Evolutionary conservation across 1,284 basidiomycete species (phyloP).

Genomic region (Rhodofomes roseus): DNA sequence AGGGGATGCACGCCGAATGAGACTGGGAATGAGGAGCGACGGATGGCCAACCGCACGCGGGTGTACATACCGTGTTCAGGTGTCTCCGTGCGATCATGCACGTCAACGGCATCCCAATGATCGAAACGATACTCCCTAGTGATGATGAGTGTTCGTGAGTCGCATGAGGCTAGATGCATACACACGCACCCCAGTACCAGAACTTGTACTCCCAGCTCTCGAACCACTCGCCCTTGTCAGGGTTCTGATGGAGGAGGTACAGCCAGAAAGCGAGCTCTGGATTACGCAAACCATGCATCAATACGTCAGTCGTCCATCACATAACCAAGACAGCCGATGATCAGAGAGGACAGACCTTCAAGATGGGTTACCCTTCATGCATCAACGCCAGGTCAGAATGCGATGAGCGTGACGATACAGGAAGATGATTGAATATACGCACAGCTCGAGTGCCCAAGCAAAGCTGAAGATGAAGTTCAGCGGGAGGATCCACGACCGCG

Average conservation of each 20-base stretch:
- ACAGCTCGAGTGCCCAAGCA: conserved; percentile 74
- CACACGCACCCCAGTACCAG: conserved; percentile 36
- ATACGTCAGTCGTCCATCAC: neutral
- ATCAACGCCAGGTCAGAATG: neutral
- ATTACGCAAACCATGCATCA: neutral
- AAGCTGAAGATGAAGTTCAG: conserved; percentile 63
- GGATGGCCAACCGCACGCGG: neutral
- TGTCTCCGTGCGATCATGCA: conserved; percentile 52
- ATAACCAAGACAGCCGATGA: neutral
- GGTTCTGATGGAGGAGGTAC: conserved; percentile 70
- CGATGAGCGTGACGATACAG: neutral
- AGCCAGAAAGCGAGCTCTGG: conserved; percentile 75
- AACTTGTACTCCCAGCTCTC: conserved; percentile 35
- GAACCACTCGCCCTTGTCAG: conserved; percentile 66
- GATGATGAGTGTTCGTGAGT: neutral
- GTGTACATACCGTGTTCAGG: conserved; percentile 46
- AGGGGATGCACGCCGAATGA: too few relatives aligned
- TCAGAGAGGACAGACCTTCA: conserved; percentile 46
- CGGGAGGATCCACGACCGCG: conserved; percentile 56
- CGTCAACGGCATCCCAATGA: conserved; percentile 67
- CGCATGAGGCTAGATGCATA: neutral
- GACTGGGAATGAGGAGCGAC: neutral
- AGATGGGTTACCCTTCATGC: conserved; percentile 65
- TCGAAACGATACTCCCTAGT: conserved; percentile 55
- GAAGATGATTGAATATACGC: conserved; percentile 21